Conservation (phyloP, 140 eudicot genomes). For the Senecio squalidus region DNA sequence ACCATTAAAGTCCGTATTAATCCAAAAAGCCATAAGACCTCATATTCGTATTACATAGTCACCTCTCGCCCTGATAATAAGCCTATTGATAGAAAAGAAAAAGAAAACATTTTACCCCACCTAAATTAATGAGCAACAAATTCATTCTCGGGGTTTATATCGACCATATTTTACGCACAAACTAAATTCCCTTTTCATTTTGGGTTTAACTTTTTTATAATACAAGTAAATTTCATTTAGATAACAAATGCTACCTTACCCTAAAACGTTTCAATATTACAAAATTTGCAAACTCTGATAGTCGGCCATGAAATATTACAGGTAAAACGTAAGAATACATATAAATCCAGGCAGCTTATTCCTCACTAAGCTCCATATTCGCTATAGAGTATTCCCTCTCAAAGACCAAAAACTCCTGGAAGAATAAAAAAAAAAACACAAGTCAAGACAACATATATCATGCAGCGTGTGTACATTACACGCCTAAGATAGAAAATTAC, state of each 20-base stretch:
- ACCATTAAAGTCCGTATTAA: no score
- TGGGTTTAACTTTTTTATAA: no score
- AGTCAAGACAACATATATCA: not conserved
- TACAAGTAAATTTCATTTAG: no score
- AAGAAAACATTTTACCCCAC: no score
- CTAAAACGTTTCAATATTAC: not conserved
- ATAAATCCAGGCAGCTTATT: slow-evolving; percentile 28
- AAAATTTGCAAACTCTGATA: not conserved
- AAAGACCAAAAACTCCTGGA: slow-evolving; percentile 64
- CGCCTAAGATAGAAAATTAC: slow-evolving; percentile 21
- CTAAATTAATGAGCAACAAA: no score
- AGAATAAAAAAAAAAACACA: not conserved
- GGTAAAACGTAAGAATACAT: slow-evolving; percentile 4
- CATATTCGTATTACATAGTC: no score
- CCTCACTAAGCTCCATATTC: slow-evolving; percentile 63
- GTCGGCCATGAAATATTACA: slow-evolving; percentile 10
- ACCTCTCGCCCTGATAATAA: no score
- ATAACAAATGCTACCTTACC: not conserved
- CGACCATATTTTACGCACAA: no score
- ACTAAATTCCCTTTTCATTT: no score
- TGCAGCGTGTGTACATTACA: not conserved
- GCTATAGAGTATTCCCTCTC: slow-evolving; percentile 72
- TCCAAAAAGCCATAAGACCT: no score
- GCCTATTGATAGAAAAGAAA: no score
- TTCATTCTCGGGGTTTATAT: no score